Conservation (phyloP, 31 red algal genomes). For the Odonthalia washingtoniensis region DNA sequence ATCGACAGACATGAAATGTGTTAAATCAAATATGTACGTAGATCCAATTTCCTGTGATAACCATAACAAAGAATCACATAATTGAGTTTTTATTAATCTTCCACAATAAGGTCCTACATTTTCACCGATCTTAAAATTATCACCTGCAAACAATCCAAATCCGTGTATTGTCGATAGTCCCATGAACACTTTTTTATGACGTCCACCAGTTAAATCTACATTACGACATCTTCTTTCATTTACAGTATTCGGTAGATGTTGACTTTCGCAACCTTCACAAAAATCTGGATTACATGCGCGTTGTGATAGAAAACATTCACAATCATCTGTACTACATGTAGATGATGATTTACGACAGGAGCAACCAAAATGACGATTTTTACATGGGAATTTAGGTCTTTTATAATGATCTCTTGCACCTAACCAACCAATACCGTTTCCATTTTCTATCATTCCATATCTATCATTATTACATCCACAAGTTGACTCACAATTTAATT, state of each 20-base stretch:
- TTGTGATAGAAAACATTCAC: constrained; percentile 38
- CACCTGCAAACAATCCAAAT: constrained; percentile 63
- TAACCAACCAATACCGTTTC: constrained; percentile 60
- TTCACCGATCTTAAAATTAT: constrained; percentile 59
- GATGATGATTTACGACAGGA: constrained; percentile 37
- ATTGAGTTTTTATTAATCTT: background rate
- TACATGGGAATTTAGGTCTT: constrained; percentile 23
- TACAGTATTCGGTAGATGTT: constrained; percentile 28
- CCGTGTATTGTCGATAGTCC: constrained; percentile 62
- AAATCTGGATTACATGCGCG: constrained; percentile 67
- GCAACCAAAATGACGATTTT: constrained; percentile 48
- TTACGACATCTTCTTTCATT: constrained; percentile 60
- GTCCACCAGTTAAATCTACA: constrained; percentile 42
- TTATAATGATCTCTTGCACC: background rate
- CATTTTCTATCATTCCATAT: constrained; percentile 13
- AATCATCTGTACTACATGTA: constrained; percentile 56
- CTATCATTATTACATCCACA: constrained; percentile 65
- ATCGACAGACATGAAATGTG: constrained; percentile 38
- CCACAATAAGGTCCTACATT: constrained; percentile 62
- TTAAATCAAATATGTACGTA: constrained; percentile 51
- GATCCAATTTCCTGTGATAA: constrained; percentile 10
- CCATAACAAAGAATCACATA: background rate
- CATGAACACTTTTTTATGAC: constrained; percentile 59
- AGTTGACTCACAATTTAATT: constrained; percentile 48
- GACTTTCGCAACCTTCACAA: constrained; percentile 56